A percentile compares a stretch with the other conserved stretches of the same genome.
Conservation (phyloP, 2,329 filamentous ascomycete species). For the Fusarium armeniacum region DNA sequence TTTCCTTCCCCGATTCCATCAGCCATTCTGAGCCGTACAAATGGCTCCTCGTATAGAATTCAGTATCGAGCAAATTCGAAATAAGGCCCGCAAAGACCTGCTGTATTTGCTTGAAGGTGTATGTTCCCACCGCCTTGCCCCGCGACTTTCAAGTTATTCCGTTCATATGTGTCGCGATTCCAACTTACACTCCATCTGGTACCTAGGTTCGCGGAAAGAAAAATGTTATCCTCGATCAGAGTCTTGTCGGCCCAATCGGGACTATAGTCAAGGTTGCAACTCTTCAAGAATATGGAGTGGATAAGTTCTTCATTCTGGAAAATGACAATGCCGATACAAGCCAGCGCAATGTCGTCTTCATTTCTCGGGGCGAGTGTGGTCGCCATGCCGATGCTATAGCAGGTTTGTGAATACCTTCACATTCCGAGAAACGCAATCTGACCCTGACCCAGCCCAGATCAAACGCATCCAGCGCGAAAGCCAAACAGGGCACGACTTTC, state of each 20-base stretch:
- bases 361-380: slow-evolving; percentile 90
- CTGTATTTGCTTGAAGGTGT: slow-evolving; percentile 94
- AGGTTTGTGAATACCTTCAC: slow-evolving; percentile 69
- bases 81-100: slow-evolving; percentile 88
- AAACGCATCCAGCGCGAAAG: slow-evolving; percentile 89
- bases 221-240: slow-evolving; percentile 93
- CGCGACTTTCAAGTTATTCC: slow-evolving; percentile 27
- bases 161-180: slow-evolving; percentile 5
- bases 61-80: slow-evolving; percentile 80
- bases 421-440: slow-evolving; percentile 15
- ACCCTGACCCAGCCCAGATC: slow-evolving; percentile 80
- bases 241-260: slow-evolving; percentile 89
- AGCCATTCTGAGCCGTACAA: slow-evolving; percentile 59
- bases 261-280: slow-evolving; percentile 95
- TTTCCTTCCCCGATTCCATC: slow-evolving; percentile 21
- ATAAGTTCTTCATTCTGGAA: slow-evolving; percentile 97
- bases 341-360: slow-evolving; percentile 94
- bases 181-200: slow-evolving; percentile 31
- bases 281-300: slow-evolving; percentile 95
- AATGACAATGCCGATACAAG: slow-evolving; percentile 95
- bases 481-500: slow-evolving; percentile 93
- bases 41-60: slow-evolving; percentile 81
- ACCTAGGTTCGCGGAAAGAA: slow-evolving; percentile 96
- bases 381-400: slow-evolving; percentile 88
- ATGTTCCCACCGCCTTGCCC: slow-evolving; percentile 64